Percentiles rank a stretch among this genome's conserved stretches.
Evolutionary conservation across 78 protist species (phyloP).

Genomic region (slime mould (Dictyostelium discoideum)): DNA sequence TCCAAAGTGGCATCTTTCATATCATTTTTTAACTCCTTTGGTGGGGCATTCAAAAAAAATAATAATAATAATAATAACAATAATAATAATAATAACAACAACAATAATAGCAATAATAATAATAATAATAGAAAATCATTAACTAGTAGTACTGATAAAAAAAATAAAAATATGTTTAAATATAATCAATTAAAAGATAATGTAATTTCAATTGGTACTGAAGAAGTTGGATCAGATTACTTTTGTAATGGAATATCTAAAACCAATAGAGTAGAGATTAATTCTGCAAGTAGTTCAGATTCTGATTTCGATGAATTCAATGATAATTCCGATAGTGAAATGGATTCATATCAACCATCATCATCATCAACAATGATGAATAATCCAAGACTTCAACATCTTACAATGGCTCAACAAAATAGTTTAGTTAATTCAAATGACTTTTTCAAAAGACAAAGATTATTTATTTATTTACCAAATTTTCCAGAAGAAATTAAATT

Average conservation of each 20-base stretch:
- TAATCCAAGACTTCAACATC: background rate
- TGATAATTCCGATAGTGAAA: background rate
- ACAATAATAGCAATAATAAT: background rate
- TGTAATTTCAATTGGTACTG: background rate
- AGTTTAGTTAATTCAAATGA: background rate
- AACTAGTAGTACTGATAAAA: background rate
- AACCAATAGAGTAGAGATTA: background rate
- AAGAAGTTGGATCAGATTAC: background rate
- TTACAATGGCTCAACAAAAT: background rate
- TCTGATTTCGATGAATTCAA: background rate
- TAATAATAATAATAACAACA: background rate
- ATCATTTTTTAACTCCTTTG: constrained; percentile 7
- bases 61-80: background rate
- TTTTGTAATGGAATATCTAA: background rate
- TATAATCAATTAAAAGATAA: constrained; percentile 18
- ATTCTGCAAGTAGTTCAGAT: background rate
- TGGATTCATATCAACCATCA: background rate
- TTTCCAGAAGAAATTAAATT: constrained; percentile 51
- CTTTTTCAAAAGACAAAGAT: constrained; percentile 4
- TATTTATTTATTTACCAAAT: background rate
- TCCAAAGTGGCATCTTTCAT: constrained; percentile 20
- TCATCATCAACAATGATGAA: no score
- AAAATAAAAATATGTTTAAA: constrained; percentile 5
- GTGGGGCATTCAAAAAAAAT: background rate
- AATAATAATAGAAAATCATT: background rate